phyloP scores from a whole-genome alignment of 768 basidiomycete genomes.

The Termitomyces sp. region DNA sequence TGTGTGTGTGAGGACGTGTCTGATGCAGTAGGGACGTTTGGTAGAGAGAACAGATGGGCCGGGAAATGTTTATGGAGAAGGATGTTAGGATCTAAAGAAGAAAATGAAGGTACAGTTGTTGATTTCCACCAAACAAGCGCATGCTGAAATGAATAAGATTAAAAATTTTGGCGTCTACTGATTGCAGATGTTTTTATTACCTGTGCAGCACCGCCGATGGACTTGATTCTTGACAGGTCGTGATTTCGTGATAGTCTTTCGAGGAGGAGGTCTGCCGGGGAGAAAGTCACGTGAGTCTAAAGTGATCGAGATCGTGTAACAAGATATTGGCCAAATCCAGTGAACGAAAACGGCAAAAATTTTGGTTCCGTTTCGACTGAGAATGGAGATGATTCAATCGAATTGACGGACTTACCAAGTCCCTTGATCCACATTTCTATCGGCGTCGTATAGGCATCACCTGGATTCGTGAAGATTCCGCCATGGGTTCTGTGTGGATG shows the following conservation, averaged over 20 bases:
- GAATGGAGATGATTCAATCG: conserved; percentile 14
- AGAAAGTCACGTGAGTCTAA: conserved; percentile 21
- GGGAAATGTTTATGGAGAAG: conserved; percentile 67
- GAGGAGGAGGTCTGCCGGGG: conserved; percentile 60
- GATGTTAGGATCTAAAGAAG: conserved; percentile 65
- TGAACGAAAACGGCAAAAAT: conserved; percentile 33
- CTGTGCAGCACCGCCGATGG: conserved; percentile 77
- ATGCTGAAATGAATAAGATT: conserved; percentile 30
- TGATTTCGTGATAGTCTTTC: conserved; percentile 68
- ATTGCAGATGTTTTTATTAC: conserved; percentile 22
- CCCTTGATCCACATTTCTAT: conserved; percentile 90
- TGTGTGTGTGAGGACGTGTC: conserved; percentile 80
- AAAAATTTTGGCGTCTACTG: background rate
- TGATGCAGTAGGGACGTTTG: conserved; percentile 70
- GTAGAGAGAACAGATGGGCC: conserved; percentile 60
- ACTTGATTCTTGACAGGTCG: conserved; percentile 66
- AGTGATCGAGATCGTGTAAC: conserved; percentile 22
- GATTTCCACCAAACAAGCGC: conserved; percentile 88
- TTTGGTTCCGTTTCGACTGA: conserved; percentile 51
- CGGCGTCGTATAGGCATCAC: conserved; percentile 83
- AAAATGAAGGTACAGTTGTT: conserved; percentile 65
- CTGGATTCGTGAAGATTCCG: conserved; percentile 81
- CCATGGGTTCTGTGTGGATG: conserved; percentile 65
- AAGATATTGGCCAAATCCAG: conserved; percentile 20
- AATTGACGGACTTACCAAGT: conserved; percentile 51